phyloP scores from a whole-genome alignment of 202 grass and related monocot species.

The Elaeis oleifera region DNA sequence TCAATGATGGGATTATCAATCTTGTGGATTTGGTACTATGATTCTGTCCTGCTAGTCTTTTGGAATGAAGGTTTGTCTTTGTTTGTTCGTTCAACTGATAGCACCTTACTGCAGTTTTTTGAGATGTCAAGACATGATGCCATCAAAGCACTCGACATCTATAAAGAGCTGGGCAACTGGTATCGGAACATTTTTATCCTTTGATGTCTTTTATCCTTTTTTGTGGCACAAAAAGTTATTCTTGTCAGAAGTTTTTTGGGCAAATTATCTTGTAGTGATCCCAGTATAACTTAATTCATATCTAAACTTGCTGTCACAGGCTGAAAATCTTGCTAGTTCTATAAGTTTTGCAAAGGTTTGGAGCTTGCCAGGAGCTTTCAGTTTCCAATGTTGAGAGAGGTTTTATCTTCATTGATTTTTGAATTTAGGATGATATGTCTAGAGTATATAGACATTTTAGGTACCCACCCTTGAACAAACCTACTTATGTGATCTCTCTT shows the following conservation, averaged over 20 bases:
- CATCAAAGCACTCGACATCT: slow-evolving; percentile 64
- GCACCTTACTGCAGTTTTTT: slow-evolving; percentile 53
- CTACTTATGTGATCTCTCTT: neutral
- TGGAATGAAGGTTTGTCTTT: neutral
- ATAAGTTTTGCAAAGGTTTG: slow-evolving; percentile 64
- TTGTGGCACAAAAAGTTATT: neutral
- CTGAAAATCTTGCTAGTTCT: slow-evolving; percentile 63
- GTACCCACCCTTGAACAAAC: neutral
- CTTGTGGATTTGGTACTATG: slow-evolving; percentile 64
- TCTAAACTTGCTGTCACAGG: slow-evolving; percentile 31
- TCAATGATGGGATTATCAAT: slow-evolving; percentile 86
- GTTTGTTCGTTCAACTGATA: neutral
- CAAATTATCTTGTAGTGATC: too few relatives aligned
- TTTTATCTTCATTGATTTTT: slow-evolving; percentile 2
- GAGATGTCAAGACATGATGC: slow-evolving; percentile 81
- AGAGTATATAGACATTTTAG: too few relatives aligned
- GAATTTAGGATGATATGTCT: neutral
- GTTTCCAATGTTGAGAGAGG: slow-evolving; percentile 84
- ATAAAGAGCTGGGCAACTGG: slow-evolving; percentile 63
- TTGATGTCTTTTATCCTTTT: neutral
- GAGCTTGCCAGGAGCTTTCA: slow-evolving; percentile 72
- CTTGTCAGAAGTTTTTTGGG: neutral
- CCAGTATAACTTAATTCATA: too few relatives aligned
- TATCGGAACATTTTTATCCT: slow-evolving; percentile 9
- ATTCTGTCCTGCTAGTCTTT: neutral